These are phyloP conservation scores for Venturia oleaginea DNA, from an alignment of 2,329 filamentous ascomycete species.

Conservation along the genomic window DNA sequence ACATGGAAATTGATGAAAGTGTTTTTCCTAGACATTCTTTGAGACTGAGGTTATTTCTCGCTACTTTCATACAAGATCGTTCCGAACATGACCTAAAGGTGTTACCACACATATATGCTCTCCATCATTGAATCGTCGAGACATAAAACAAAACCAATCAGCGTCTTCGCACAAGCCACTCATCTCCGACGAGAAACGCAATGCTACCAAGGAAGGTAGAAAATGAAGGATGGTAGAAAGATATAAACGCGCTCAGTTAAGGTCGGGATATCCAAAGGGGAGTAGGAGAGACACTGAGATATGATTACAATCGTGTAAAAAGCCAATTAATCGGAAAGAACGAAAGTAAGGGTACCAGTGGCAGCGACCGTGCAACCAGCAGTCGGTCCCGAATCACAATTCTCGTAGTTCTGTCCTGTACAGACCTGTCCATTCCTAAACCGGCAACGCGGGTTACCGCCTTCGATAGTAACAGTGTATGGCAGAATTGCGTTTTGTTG, in stretches of 20 bases:
- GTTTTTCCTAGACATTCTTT: neutral
- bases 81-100: neutral
- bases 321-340: neutral
- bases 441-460: conserved; percentile 57
- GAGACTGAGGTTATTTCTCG: neutral
- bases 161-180: neutral
- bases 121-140: neutral
- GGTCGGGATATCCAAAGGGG: neutral
- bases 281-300: neutral
- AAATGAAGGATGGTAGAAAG: neutral
- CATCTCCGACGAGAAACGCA: neutral
- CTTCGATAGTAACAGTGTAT: conserved; percentile 70
- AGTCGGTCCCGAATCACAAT: conserved; percentile 46
- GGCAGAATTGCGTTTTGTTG: conserved; percentile 54
- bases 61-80: neutral
- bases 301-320: too few relatives aligned
- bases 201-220: neutral
- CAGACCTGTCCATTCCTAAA: conserved; percentile 57
- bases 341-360: conserved; percentile 4
- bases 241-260: neutral
- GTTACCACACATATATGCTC: neutral
- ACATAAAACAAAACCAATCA: neutral
- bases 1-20: neutral
- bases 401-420: conserved; percentile 35
- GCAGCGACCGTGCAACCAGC: conserved; percentile 57